Evolutionary conservation across 148 eudicot species (phyloP), one percentile per base, ranked within the genome.

Genomic region (Limonium bicolor): DNA sequence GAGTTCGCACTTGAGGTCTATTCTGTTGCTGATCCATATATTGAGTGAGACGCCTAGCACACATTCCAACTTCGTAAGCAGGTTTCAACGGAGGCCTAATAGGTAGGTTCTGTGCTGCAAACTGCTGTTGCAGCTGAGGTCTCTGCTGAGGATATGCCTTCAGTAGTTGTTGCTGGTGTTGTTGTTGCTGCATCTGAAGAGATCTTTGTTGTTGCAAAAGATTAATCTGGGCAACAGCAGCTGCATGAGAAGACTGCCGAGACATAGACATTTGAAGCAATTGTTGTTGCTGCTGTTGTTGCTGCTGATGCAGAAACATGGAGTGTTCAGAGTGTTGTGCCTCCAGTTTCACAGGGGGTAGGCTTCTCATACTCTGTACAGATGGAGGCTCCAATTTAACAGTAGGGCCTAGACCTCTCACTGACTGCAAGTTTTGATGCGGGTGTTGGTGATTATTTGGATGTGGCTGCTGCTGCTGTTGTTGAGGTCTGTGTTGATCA

Each of bases 11-110:
- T 79, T 78, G 77, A 34, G 97, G 97, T 45, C 97, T 76, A 41
- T 80, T 83, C 65, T 76, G 99, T 54, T 90, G 99, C 63, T 90
- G 85, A 57, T 73, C 84, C 93, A 90, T 90, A 73, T 90, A 90
- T 56, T 80, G 85, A 15, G 93, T 85, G 42, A 90, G 66, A 61
- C 88, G 90, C 31, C 82, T 66, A 3, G 99, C 99, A 58, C 95
- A 90, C 82, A 65, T 81, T 54, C 99, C 99, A 17, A 86, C 88
- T 67, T 85, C 99, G 53, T 85, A 78, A 33, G 56, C 68, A 0
- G 77, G 75, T 59, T 78, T 90, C 18, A 55, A 77, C 48, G 93
- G 82, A 53, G 93, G 58, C 62, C 99, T 75, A 20, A 76, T 40
- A 45, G 95, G 74, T 66, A 80, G 19, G 68, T 68, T 84, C 48